Base-by-base conservation (phyloP, 768 basidiomycete genomes). In the Boletellus ananas region DNA sequence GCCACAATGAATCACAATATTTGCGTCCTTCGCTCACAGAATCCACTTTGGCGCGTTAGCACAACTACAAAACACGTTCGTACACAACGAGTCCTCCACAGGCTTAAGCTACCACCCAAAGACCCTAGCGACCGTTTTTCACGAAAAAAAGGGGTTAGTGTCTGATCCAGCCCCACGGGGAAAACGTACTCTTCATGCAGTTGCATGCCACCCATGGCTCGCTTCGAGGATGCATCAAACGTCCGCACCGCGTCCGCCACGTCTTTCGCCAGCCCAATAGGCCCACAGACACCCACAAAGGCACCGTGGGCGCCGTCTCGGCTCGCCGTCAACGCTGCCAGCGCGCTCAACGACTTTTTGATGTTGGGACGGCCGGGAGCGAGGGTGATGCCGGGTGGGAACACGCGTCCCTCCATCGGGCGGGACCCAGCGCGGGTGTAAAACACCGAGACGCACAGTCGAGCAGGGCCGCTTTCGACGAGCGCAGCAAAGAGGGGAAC, bases 351-450 rank as follows among this genome's bases (percentile, higher is more conserved):
- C 23, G 78, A 61, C 45, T 70, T 73, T 4, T 57, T 58, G 13
- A 84, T 60, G 35, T 72, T 70, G 2, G 83, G 84, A 23, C 84
- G 74, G 9, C 80, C 77, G 2, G 79, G 67, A 16, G 66, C 61
- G 45, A 85, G 68, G 12, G 73, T 71, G 27, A 81, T 58, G 3
- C 70, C 69, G 29, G 65, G 69, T 37, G 66, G 67, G n/a, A 69
- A 63, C 52, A 58, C 59, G 17, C 59, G 49, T 21, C 56, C 50
- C 23, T 58, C 43, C 2, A 50, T 48, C 9, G 57, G 38, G 13
- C n/a, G 29, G 2, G 42, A 4, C 16, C 18, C 31, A 17, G 74
- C 73, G 29, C 83, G 79, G 6, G 83, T 84, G 59, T 84, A 84
- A 61, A 77, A 77, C 6, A 85, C 73, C 12, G 71, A 72, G 47